Evolutionary conservation across 2,329 filamentous ascomycete genomes (phyloP), one percentile per base, ranked within the genome.

Genomic region (Aspergillus pseudoviridinutans): DNA sequence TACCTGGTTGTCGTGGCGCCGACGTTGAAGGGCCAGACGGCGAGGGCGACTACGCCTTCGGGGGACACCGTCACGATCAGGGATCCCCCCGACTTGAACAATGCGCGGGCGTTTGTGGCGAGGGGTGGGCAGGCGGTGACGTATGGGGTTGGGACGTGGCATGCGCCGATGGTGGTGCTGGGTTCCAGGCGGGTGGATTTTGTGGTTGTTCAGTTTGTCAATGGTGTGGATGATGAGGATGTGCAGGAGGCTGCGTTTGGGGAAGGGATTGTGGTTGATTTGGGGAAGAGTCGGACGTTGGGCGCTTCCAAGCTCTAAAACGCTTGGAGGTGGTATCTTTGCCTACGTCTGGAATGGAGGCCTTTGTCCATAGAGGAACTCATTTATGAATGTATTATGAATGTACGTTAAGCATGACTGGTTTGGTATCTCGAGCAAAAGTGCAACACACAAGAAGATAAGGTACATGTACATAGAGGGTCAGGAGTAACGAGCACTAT

Each of bases 1-100:
- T 97, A 93, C 72, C 83, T 99, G 27, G 89, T 97, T 60, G 85
- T 97, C 62, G 93, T 97, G 22, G 93, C 93, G 20, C 92, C 93
- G 0, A 91, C 86, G 12, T 75, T 91, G 8, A 79, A 84, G 10
- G 72, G 69, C 0, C 61, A 71, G 38, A 67, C 68, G 2, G 68
- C 69, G 1, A 75, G 74, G 2, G 72, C 75, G 25, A 72, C 69
- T 24, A 61, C 65, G 32, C 58, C 64, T 0, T 49, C 54, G 0
- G 68, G 68, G 2, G 61, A 68, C 28, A 64, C 59, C 17, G 58
- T 71, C 17, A 59, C 61, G 0, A 77, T 82, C 58, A 76, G 58
- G 66, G 53, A 80, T 70, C 65, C 91, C 20, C 93, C 94, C 0
- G 91, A 97, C 72, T 69, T 96, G 44, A 71, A 73, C 24, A 81